Evolutionary conservation across 1,284 basidiomycete species (phyloP), one percentile per base, ranked within the genome.

Genomic region (Amylostereum areolatum): DNA sequence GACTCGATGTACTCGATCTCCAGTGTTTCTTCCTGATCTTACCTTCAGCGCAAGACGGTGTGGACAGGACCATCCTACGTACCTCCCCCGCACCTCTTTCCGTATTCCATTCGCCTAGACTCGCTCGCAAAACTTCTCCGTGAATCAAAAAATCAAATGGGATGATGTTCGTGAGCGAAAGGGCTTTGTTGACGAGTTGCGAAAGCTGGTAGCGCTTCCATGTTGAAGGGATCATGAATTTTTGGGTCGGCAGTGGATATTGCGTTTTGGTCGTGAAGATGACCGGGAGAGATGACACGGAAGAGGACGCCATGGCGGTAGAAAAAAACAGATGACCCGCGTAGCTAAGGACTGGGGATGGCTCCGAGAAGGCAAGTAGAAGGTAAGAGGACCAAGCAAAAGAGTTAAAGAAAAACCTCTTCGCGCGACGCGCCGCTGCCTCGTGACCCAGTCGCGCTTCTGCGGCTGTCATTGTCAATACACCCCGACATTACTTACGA

Each of bases 181-280:
- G 75, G 1, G 96, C 90, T 63, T 97, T 96, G 74, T 99, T 99
- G 57, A 99, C 86, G 43, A 98, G 84, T 56, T 97, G 94, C 0
- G 95, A 98, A n/a, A 99, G 86, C 63, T 98, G 96, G 64, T 90
- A 97, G 12, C 95, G 85, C 50, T 80, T 82, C 95, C 95, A 99
- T 65, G 82, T 75, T 1, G 84, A 74, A 0, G 96, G 96, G 27
- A 99, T 89, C 81, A 98, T 88, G 66, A 95, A 98, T 61, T 93
- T 95, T 63, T 93, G 89, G 1, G 84, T 75, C 0, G 95, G 96
- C 27, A 99, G 82, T 10, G 82, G 78, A 67, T 95, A 92, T 1
- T 74, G 68, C 0, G 88, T 87, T 52, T 87, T 78, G 0, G 94
- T 97, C 39, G 80, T 85, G 56, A 97, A 87, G 12, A 89, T 71